Base-by-base conservation (phyloP, 2,329 filamentous ascomycete genomes). In the Alternaria arbusti region DNA sequence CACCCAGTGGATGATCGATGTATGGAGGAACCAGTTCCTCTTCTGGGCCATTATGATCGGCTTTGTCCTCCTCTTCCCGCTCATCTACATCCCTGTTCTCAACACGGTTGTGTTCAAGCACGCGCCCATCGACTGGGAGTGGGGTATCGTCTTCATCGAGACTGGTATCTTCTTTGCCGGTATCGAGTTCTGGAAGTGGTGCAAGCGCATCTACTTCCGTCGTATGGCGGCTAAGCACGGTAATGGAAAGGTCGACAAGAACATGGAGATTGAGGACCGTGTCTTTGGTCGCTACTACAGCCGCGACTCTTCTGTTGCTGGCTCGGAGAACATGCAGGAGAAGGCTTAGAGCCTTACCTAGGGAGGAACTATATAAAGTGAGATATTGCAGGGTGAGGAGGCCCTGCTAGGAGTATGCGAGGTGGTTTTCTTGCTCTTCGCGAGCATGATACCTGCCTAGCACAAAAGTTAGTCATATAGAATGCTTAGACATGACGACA, bases 11-110 rank as follows among this genome's bases (percentile, higher is more conserved):
- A 84, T 88, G 71, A 71, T 84, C 61, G 89, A 91, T 70, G 84
- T 92, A 54, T 91, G 89, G 89, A 82, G 87, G 66, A 94, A 93
- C 82, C 83, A 89, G 78, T 92, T 93, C 81, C 74, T 84, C 26
- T 84, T 84, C 75, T 83, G 75, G 70, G 74, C 80, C 8, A 76
- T 84, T 36, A 73, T 83, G 11, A 74, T 75, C 6, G 83, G 82
- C 9, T 84, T 84, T 59, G 68, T 83, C 20, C 81, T 81, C 32
- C 79, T 84, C 25, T 84, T 84, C 75, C 82, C 82, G 0, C 74
- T 82, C 20, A 74, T 84, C 0, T 93, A 93, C 70, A 91, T 92
- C 56, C 90, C 90, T 0, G 86, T 87, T 11, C 83, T 92, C 70
- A 91, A 91, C 74, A 83, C 84, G 8, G 80, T 82, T 2, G 89